Base-by-base conservation (phyloP, 768 basidiomycete species). In the Russula griseocarnosa region DNA sequence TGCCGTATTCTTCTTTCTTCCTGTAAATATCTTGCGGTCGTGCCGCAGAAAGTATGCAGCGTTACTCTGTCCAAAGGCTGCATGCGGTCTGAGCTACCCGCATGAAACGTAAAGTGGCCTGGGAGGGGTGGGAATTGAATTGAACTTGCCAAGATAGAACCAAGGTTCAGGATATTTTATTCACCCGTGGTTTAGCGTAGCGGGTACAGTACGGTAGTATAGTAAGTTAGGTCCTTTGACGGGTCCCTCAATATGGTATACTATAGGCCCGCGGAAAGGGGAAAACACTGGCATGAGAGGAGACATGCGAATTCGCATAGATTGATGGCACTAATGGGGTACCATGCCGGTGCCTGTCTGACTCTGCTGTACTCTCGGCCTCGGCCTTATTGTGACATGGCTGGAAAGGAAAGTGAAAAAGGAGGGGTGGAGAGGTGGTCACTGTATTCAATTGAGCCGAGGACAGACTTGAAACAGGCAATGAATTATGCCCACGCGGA, bases 131-230 rank as follows among this genome's bases (percentile, higher is more conserved):
- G 22, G 47, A n/a, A n/a, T n/a, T n/a, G n/a, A 47, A 47, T n/a
- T 22, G 24, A 16, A 26, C 34, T 36, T 14, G 28, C 42, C 20
- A n/a, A 14, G 28, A 44, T 16, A 57, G 26, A 28, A 46, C 11
- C 28, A 57, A 57, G 13, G 7, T 57, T 57, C 56, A 18, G 57
- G 57, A 36, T 47, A 22, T 47, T 16, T 36, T 11, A 24, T 58
- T 58, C 57, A 34, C 46, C 57, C 57, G 44, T 44, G 53, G 13
- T 13, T 26, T 16, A 24, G 26, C 9, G 26, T 38, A 38, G 28
- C 42, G 42, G 42, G 42, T 20, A 7, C 42, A 44, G 20, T 44
- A 44, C 20, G 4, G 3, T 44, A n/a, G 20, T 18, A 1, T 44
- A n/a, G 20, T 18, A 14, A 40, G 16, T n/a, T 44, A n/a, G 8